Percentiles rank a stretch among this genome's conserved stretches.
These are phyloP conservation scores for Glaciozyma antarctica DNA, from an alignment of 768 basidiomycete genomes.

Conservation along the genomic window DNA sequence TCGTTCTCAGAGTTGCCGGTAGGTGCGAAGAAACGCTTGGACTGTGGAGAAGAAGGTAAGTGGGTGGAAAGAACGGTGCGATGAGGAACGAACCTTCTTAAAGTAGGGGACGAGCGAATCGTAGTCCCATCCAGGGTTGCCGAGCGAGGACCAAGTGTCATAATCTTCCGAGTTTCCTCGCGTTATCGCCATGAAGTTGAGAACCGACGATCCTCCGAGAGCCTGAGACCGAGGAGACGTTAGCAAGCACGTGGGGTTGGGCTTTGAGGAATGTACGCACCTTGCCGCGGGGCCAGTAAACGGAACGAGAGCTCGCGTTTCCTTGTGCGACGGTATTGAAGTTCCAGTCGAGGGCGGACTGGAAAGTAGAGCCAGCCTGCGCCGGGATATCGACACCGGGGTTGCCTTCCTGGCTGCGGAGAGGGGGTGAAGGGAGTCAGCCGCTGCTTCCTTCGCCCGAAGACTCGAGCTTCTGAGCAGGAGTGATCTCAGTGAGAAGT, in stretches of 20 bases:
- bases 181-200: constrained; percentile 14
- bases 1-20: background rate
- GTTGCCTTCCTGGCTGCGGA: background rate
- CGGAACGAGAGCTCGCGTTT: background rate
- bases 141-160: constrained; percentile 11
- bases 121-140: constrained; percentile 18
- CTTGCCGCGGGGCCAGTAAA: constrained; percentile 1
- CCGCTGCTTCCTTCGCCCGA: background rate
- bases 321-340: constrained; percentile 2
- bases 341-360: constrained; percentile 14
- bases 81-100: background rate
- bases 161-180: background rate
- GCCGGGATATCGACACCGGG: constrained; percentile 2
- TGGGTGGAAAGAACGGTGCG: no score
- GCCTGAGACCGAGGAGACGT: background rate
- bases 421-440: background rate
- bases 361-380: background rate
- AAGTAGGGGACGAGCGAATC: constrained; percentile 6
- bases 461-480: no score
- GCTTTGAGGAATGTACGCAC: background rate
- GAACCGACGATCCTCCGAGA: constrained; percentile 19
- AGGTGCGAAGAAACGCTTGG: constrained; percentile 2
- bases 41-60: background rate
- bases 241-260: background rate
- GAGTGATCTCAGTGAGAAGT: no score